phyloP scores from a whole-genome alignment of 1,284 basidiomycete species.

The Jaminaea rosea region DNA sequence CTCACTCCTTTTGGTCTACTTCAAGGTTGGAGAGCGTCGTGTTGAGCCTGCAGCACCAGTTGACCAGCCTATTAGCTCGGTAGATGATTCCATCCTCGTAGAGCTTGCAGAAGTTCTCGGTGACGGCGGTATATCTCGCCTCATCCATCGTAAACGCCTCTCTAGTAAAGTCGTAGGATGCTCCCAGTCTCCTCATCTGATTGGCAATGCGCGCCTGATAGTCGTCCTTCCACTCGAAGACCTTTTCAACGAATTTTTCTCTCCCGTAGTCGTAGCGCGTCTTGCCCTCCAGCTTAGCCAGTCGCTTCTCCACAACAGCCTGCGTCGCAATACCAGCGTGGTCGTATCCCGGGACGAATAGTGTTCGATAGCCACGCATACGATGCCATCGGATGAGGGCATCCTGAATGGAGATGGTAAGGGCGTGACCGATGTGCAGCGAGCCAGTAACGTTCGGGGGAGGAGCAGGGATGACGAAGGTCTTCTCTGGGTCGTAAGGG shows the following conservation, averaged over 20 bases:
- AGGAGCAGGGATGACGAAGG: conserved; percentile 81
- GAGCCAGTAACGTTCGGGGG: conserved; percentile 98
- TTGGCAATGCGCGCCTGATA: conserved; percentile 85
- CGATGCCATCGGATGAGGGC: conserved; percentile 49
- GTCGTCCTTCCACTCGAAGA: conserved; percentile 95
- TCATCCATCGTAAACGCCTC: conserved; percentile 94
- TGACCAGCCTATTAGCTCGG: conserved; percentile 91
- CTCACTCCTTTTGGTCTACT: conserved; percentile 89
- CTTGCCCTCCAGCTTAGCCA: conserved; percentile 73
- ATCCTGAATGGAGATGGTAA: conserved; percentile 90
- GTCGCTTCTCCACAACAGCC: conserved; percentile 88
- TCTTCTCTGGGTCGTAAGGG: conserved; percentile 43
- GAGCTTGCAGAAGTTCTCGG: conserved; percentile 81
- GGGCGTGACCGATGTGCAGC: conserved; percentile 90
- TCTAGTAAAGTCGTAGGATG: conserved; percentile 86
- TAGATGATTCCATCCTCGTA: conserved; percentile 92
- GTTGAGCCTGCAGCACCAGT: conserved; percentile 95
- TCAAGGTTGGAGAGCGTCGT: conserved; percentile 95
- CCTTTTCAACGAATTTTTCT: conserved; percentile 80
- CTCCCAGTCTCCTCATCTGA: conserved; percentile 81
- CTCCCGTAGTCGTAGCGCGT: conserved; percentile 89
- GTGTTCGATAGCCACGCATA: conserved; percentile 85
- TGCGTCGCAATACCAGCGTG: conserved; percentile 98
- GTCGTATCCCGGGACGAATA: conserved; percentile 92
- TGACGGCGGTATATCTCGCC: conserved; percentile 60